Evolutionary conservation across 495 filamentous ascomycete species (phyloP).

Genomic region (Xylaria cubensis): DNA sequence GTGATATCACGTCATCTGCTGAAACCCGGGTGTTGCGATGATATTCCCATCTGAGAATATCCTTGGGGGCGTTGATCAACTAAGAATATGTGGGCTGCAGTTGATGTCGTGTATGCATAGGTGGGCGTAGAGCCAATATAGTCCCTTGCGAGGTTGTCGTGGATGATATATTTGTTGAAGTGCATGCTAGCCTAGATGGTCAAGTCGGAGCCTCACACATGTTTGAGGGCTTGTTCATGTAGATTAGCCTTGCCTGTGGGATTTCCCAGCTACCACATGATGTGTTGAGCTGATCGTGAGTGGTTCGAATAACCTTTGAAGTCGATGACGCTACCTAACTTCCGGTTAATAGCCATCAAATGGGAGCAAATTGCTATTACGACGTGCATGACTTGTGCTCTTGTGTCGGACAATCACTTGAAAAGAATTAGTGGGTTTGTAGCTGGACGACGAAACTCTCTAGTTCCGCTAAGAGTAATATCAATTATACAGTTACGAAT

Average conservation of each 20-base stretch:
- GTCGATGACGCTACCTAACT: not conserved
- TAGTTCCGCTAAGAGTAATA: slow-evolving; percentile 26
- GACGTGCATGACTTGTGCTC: not conserved
- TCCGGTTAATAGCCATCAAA: not conserved
- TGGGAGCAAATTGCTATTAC: not conserved
- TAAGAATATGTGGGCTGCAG: not conserved
- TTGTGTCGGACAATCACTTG: slow-evolving; percentile 5
- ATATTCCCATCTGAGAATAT: not conserved
- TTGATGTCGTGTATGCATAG: not conserved
- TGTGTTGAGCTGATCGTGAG: too few relatives aligned
- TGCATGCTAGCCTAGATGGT: not conserved
- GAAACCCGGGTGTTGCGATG: not conserved
- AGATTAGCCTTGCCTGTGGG: too few relatives aligned
- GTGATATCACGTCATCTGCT: not conserved
- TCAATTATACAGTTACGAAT: slow-evolving; percentile 46
- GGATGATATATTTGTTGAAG: not conserved
- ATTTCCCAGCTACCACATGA: not conserved
- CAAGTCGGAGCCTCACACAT: not conserved
- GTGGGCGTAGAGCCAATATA: not conserved
- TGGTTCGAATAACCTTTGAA: not conserved
- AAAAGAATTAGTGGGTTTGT: not conserved
- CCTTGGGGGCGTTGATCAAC: not conserved
- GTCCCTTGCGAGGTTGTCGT: not conserved
- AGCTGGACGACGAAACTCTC: slow-evolving; percentile 5
- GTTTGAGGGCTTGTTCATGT: not conserved